Evolutionary conservation across 2,329 filamentous ascomycete species (phyloP), one percentile per base, ranked within the genome.

Genomic region (Scorias spongiosa): DNA sequence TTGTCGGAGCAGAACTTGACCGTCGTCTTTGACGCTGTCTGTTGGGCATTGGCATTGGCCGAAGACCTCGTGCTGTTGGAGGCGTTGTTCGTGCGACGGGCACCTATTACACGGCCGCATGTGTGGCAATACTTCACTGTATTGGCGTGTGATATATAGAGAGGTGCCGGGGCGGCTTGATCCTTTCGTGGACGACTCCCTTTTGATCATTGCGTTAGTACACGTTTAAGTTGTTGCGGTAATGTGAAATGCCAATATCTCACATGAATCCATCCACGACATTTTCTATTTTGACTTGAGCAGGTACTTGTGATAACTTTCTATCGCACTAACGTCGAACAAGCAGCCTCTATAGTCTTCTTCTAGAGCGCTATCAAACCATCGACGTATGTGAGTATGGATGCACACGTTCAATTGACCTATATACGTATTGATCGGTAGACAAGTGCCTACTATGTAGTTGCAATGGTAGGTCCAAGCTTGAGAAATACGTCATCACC

Each of bases 1-100:
- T 69, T 62, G 39, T 67, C 62, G 0, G 74, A 78, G 59, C 75
- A 78, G 61, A 76, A 79, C 48, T 75, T 76, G 29, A 67, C 57
- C 36, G 50, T 51, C 29, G 54, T 61, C 5, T 53, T 52, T 2
- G 52, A 49, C 1, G 57, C 52, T 14, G 52, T 57, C 32, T 36
- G 11, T 9, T 15, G 12, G 12, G 32, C 15, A 37, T 58, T 52
- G 20, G 57, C 51, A n/a, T 57, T 53, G 5, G 57, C 48, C 37
- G 29, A 57, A 51, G 2, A 52, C 53, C 40, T 63, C 63, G 32
- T 48, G 51, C 32, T 28, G 2, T 28, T 12, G 30, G 18, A 9
- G 29, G 10, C 14, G 2, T 4, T 14, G 9, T 18, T 11, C 11
- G 20, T 9, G 11, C 28, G 11, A 5, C 51, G 39, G 54, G 58